Evolutionary conservation across 1,139 yeast species (phyloP), one percentile per base, ranked within the genome.

Genomic region (Candida glucosophila): DNA sequence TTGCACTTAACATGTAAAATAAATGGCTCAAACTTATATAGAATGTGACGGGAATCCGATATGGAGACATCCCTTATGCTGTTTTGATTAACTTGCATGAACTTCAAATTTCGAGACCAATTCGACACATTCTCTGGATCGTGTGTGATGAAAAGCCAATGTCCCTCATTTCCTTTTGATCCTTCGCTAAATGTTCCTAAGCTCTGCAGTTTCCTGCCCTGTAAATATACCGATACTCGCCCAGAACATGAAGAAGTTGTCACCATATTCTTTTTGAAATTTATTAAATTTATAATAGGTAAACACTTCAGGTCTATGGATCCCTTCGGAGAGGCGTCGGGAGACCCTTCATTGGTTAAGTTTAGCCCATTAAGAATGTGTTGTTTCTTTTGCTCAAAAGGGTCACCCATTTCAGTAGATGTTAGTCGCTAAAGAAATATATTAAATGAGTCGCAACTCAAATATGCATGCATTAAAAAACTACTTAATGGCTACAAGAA

Each of bases 171-270:
- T 3, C 95, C 95, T 43, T 83, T 83, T n/a, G 92, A 82, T 2
- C 93, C 92, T 8, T 78, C 66, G 40, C 73, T 72, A 5, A 40
- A 33, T 15, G 39, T 48, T 2, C 40, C 40, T 0, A 27, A 28
- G 3, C 34, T 37, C 15, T 32, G 30, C 16, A 44, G 43, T 31
- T 55, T 58, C 22, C 44, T 47, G 2, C 94, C 94, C 44, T 82
- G 94, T 3, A 78, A 50, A 44, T 79, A 83, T 0, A 83, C 85
- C 29, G 88, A 76, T 2, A 83, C 78, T 43, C 95, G 57, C 2
- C 95, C 95, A 0, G 94, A 81, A 37, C 95, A 83, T 9, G 92
- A 78, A 1, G 93, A 80, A 0, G 95, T 82, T 2, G 94, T 83
- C 6, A 83, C 90, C 76, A 80, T 69, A 39, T 79, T 74, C 1